A percentile compares a stretch with the other conserved stretches of the same genome.
Conservation (phyloP, 2,329 filamentous ascomycete species). For the Aspergillus persii region DNA sequence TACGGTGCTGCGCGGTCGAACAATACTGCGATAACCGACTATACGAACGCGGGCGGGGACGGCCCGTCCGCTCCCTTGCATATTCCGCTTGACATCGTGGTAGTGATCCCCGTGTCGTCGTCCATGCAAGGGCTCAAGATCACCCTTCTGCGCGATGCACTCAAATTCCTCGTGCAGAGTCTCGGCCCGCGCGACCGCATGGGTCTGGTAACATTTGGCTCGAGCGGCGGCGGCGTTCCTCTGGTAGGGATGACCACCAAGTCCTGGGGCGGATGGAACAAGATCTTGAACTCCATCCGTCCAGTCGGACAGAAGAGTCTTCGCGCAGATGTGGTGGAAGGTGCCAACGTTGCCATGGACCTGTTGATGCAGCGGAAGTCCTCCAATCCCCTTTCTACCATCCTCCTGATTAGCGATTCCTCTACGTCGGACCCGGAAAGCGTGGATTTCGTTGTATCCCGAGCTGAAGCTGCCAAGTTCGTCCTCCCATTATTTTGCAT, state of each 20-base stretch:
- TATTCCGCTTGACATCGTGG: slow-evolving; percentile 90
- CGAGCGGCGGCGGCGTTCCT: slow-evolving; percentile 86
- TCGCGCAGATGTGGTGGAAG: slow-evolving; percentile 93
- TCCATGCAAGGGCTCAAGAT: slow-evolving; percentile 99
- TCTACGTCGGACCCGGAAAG: slow-evolving; percentile 92
- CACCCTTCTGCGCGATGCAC: slow-evolving; percentile 83
- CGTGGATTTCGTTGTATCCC: slow-evolving; percentile 94
- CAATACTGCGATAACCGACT: slow-evolving; percentile 88
- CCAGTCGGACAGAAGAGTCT: slow-evolving; percentile 96
- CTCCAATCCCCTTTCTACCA: slow-evolving; percentile 91
- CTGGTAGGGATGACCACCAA: slow-evolving; percentile 99
- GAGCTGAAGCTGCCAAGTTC: slow-evolving; percentile 94
- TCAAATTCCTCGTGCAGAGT: slow-evolving; percentile 86
- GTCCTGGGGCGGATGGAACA: slow-evolving; percentile 86
- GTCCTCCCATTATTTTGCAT: slow-evolving; percentile 31
- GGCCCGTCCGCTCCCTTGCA: slow-evolving; percentile 64
- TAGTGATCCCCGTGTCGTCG: slow-evolving; percentile 94
- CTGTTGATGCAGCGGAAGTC: slow-evolving; percentile 96
- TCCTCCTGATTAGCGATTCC: slow-evolving; percentile 95
- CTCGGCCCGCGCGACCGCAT: slow-evolving; percentile 92
- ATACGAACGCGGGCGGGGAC: slow-evolving; percentile 66
- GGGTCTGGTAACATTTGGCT: slow-evolving; percentile 96
- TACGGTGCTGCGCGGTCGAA: slow-evolving; percentile 80
- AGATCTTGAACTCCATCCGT: slow-evolving; percentile 80
- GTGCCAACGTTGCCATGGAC: slow-evolving; percentile 97